Conservation (phyloP, 139 green algal species). For the Chlorella ohadii region DNA sequence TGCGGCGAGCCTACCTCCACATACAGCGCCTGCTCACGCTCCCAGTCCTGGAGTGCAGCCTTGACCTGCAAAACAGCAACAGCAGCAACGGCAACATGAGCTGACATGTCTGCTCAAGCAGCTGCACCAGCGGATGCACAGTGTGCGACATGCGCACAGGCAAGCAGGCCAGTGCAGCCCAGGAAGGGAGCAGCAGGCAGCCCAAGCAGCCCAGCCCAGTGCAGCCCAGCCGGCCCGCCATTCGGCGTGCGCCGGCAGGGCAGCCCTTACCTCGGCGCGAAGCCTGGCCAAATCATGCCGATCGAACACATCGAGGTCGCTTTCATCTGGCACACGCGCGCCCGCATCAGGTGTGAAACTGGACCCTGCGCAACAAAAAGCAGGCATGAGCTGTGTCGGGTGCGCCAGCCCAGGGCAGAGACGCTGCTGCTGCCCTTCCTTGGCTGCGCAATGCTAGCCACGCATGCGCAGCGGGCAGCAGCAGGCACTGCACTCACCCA, state of each 20-base stretch:
- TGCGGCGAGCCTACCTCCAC: slow-evolving; percentile 22
- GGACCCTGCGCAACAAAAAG: not conserved
- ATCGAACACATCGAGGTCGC: slow-evolving; percentile 52
- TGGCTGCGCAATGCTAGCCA: not conserved
- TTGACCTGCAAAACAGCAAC: slow-evolving; percentile 1
- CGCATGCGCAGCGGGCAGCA: not conserved
- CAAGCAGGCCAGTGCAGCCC: too few relatives aligned
- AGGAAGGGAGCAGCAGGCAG: too few relatives aligned
- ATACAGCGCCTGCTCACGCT: slow-evolving; percentile 58
- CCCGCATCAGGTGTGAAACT: not conserved
- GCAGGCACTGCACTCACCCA: not conserved
- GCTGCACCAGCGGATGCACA: too few relatives aligned
- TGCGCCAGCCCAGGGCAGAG: not conserved
- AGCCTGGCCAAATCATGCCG: slow-evolving; percentile 54
- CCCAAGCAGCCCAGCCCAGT: too few relatives aligned
- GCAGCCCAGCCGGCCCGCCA: too few relatives aligned
- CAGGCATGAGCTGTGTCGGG: not conserved
- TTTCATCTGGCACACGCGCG: slow-evolving; percentile 21
- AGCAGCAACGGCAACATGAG: too few relatives aligned
- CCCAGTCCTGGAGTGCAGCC: slow-evolving; percentile 51
- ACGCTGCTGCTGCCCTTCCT: not conserved
- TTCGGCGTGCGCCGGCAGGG: too few relatives aligned
- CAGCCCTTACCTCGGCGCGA: slow-evolving; percentile 50
- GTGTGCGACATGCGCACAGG: too few relatives aligned
- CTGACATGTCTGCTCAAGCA: too few relatives aligned